Evolutionary conservation across 1,139 yeast genomes (phyloP), one percentile per base, ranked within the genome.

Genomic region (Taphrina deformans): DNA sequence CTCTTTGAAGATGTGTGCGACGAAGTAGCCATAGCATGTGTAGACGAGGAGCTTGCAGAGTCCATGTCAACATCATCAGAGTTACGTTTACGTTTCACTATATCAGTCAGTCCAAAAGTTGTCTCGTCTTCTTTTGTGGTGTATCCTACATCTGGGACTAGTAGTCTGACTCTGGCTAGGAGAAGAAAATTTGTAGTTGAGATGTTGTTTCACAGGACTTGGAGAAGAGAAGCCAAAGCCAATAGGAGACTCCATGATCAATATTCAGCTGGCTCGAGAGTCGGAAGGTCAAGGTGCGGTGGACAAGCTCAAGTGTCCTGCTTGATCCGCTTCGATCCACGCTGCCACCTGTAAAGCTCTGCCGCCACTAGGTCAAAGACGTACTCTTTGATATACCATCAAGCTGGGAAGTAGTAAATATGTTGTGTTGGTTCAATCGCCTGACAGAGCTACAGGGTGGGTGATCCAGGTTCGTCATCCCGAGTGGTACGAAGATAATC

Each of bases 1-100:
- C 70, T 66, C 50, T 70, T 70, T 26, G 12, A 6, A 6, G 18
- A 5, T 6, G 33, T 14, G 18, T 26, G 35, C n/a, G 33, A 29
- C 10, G 27, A 18, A 7, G n/a, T 10, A 12, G 24, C 12, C 6
- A 9, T 7, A 23, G 48, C 27, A n/a, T 16, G 48, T 6, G 12
- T 16, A 33, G 41, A 31, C 4, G 55, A 31, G 7, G 44, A 10
- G 2, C 27, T n/a, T 26, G 45, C 9, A 29, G n/a, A 38, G 18
- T 59, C 63, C 50, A 38, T 59, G 31, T 59, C 63, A 10, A 59
- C 40, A 50, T 59, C 63, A 18, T 59, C 63, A 9, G 40, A 9
- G 2, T 33, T 50, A 12, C 63, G 29, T 24, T 59, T 59, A 5
- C 63, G 48, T 41, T 59, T 59, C 23, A 21, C 63, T 50, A 26